phyloP scores from a whole-genome alignment of 768 basidiomycete species.

The Mrakia blollopis region DNA sequence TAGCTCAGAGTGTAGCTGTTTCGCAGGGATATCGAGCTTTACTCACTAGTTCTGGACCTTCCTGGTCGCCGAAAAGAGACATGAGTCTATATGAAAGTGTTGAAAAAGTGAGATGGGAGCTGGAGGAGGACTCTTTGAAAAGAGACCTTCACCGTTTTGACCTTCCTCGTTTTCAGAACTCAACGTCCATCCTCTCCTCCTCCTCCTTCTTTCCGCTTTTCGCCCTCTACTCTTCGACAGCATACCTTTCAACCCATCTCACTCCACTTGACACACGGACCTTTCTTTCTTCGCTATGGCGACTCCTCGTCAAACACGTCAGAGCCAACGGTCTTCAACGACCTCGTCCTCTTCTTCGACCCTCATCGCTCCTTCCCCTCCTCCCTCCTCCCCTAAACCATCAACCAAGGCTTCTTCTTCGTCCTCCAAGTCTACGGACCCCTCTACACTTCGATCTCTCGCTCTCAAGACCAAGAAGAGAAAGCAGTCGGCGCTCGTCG shows the following conservation, averaged over 20 bases:
- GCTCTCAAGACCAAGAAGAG: conserved; percentile 23
- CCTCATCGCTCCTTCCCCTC: neutral
- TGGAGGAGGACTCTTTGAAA: neutral
- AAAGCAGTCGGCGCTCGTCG: neutral
- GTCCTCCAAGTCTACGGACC: neutral
- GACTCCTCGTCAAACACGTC: neutral
- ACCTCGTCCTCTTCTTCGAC: neutral
- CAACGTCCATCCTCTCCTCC: neutral
- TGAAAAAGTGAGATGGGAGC: neutral
- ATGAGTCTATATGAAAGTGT: neutral
- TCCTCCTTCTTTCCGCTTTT: neutral
- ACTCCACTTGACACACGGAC: neutral
- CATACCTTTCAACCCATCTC: neutral
- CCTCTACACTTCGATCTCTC: neutral
- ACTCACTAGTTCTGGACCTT: conserved; percentile 14
- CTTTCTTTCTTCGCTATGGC: neutral
- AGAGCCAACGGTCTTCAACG: neutral
- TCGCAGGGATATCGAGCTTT: neutral
- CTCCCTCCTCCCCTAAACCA: neutral
- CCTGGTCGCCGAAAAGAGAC: conserved; percentile 16
- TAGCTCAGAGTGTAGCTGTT: neutral
- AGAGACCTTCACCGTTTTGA: too few relatives aligned
- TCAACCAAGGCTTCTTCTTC: neutral
- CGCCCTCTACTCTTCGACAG: neutral
- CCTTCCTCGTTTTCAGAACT: neutral